Evolutionary conservation across 192 early-diverging fungal species (phyloP).

Genomic region (Paraglomus occultum): DNA sequence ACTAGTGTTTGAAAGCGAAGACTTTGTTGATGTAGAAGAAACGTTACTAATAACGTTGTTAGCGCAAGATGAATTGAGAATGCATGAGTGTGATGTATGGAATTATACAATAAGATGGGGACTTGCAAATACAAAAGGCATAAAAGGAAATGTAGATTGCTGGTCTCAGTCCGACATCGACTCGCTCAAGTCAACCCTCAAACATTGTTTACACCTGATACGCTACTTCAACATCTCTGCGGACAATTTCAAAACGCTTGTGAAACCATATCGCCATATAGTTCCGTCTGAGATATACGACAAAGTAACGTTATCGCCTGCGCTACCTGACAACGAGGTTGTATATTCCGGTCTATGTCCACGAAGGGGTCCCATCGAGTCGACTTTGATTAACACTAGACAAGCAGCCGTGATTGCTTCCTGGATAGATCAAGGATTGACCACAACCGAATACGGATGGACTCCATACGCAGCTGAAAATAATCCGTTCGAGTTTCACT

Average conservation of each 20-base stretch:
- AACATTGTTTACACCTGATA: background rate
- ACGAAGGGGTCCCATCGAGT: background rate
- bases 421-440: conserved; percentile 21
- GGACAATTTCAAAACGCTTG: conserved; percentile 9
- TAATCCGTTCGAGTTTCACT: background rate
- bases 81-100: conserved; percentile 21
- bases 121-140: conserved; percentile 6
- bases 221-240: conserved; percentile 11
- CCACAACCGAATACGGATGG: background rate
- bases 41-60: background rate
- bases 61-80: conserved; percentile 7
- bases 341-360: conserved; percentile 2
- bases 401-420: background rate
- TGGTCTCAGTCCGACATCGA: conserved; percentile 1
- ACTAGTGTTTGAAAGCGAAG: conserved; percentile 15
- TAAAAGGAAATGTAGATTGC: background rate
- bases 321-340: conserved; percentile 7
- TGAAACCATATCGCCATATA: conserved; percentile 14
- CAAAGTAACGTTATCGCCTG: conserved; percentile 2
- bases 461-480: background rate
- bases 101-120: conserved; percentile 19
- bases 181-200: conserved; percentile 2
- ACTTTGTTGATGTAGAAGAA: conserved; percentile 22
- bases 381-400: conserved; percentile 13
- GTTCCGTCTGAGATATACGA: conserved; percentile 9